A percentile compares a stretch with the other conserved stretches of the same genome.
Conservation (phyloP, 2,329 filamentous ascomycete species). For the Cadophora sp. region DNA sequence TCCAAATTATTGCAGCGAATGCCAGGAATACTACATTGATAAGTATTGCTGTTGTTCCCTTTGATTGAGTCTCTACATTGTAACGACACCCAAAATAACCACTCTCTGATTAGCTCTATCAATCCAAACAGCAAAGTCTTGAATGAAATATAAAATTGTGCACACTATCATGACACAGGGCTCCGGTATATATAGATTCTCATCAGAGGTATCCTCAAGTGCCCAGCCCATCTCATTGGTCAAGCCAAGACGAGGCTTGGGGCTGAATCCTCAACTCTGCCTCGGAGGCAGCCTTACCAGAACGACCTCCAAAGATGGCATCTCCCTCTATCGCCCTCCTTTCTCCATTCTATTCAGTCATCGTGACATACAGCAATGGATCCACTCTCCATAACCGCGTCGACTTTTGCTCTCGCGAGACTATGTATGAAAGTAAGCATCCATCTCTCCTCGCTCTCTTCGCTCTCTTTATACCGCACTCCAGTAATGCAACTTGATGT, state of each 20-base stretch:
- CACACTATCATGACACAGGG: background rate
- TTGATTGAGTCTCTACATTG: no score
- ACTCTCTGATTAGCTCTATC: no score
- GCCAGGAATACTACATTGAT: no score
- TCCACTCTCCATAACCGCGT: background rate
- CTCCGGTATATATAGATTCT: background rate
- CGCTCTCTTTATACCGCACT: background rate
- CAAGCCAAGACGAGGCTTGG: conserved; percentile 12
- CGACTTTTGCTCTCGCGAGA: background rate
- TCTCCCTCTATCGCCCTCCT: background rate
- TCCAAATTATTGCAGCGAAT: no score
- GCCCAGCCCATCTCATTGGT: background rate
- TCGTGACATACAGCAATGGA: background rate
- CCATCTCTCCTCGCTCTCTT: background rate
- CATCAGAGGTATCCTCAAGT: background rate
- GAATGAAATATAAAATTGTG: no score
- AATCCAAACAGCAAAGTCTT: no score
- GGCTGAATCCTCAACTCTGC: background rate
- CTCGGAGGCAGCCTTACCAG: conserved; percentile 3
- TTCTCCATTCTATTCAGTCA: background rate
- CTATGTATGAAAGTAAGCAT: background rate
- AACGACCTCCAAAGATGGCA: background rate
- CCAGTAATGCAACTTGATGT: background rate
- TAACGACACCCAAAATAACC: no score
- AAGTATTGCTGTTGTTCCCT: no score